Evolutionary conservation across 768 basidiomycete genomes (phyloP).

Genomic region (Mycena capillaripes): DNA sequence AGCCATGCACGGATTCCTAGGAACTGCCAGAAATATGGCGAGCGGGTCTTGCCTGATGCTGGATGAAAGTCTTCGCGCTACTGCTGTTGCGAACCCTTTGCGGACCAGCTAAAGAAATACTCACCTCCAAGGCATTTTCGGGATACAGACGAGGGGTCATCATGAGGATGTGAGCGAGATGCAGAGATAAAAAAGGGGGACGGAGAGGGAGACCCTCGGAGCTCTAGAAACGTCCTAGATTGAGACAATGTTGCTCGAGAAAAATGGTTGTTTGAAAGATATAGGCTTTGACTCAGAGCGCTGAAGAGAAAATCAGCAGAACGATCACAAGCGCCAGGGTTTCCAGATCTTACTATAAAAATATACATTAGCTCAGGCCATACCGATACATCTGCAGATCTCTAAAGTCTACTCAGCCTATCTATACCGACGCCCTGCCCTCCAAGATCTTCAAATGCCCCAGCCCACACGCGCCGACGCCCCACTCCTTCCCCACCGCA

Average conservation of each 20-base stretch:
- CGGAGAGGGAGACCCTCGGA: too few relatives aligned
- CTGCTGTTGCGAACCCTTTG: constrained; percentile 3
- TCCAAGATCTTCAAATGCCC: constrained; percentile 61
- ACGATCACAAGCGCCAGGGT: too few relatives aligned
- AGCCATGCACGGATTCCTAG: background rate
- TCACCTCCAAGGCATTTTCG: constrained; percentile 10
- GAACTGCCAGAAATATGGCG: background rate
- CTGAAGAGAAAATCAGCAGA: too few relatives aligned
- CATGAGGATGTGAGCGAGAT: background rate
- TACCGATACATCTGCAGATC: too few relatives aligned
- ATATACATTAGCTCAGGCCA: too few relatives aligned
- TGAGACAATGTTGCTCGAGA: too few relatives aligned
- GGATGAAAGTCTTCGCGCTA: constrained; percentile 7
- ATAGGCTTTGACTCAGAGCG: too few relatives aligned
- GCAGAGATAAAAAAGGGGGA: background rate
- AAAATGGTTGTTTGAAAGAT: too few relatives aligned
- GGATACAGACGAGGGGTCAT: constrained; percentile 7
- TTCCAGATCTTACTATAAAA: too few relatives aligned
- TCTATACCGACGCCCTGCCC: background rate
- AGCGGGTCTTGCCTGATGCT: background rate
- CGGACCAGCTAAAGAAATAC: background rate
- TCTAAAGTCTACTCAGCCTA: too few relatives aligned
- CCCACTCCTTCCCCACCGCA: constrained; percentile 57
- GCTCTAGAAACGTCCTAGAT: too few relatives aligned
- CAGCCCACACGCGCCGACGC: constrained; percentile 62